phyloP scores from a whole-genome alignment of 148 eudicot species.

The Persicaria maculosa region DNA sequence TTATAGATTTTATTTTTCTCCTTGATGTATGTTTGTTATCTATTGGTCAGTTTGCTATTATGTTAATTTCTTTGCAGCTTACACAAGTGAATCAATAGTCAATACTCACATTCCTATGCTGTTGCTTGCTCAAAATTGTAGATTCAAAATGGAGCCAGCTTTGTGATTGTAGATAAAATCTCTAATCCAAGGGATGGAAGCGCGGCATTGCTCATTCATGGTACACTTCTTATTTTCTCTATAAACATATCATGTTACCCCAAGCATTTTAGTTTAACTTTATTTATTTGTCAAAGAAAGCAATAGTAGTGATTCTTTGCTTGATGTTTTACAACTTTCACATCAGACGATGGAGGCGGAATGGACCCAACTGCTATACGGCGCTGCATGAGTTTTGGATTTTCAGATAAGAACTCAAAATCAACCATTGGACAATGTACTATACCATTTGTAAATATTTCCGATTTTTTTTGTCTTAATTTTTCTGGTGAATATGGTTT shows the following conservation, averaged over 20 bases:
- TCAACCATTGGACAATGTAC: slow-evolving; percentile 82
- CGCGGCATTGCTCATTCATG: slow-evolving; percentile 74
- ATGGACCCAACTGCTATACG: slow-evolving; percentile 88
- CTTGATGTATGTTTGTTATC: neutral
- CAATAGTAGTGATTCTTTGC: slow-evolving; percentile 13
- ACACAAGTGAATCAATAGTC: neutral
- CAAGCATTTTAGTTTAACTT: neutral
- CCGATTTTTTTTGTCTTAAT: neutral
- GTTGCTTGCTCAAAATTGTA: slow-evolving; percentile 27
- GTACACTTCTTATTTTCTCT: slow-evolving; percentile 24
- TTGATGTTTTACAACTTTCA: slow-evolving; percentile 24
- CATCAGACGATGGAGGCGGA: slow-evolving; percentile 91
- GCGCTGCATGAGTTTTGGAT: slow-evolving; percentile 90
- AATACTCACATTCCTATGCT: slow-evolving; percentile 8
- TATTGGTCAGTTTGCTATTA: neutral
- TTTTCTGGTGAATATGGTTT: slow-evolving; percentile 12
- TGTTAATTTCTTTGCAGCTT: neutral
- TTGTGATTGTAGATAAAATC: slow-evolving; percentile 64
- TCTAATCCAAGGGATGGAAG: slow-evolving; percentile 73
- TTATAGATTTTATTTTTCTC: neutral
- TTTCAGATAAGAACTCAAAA: slow-evolving; percentile 77
- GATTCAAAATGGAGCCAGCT: slow-evolving; percentile 90
- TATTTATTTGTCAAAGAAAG: slow-evolving; percentile 12
- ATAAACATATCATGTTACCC: neutral
- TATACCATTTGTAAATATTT: slow-evolving; percentile 7